phyloP scores from a whole-genome alignment of 2,329 filamentous ascomycete genomes.

The Colletotrichum siamense region DNA sequence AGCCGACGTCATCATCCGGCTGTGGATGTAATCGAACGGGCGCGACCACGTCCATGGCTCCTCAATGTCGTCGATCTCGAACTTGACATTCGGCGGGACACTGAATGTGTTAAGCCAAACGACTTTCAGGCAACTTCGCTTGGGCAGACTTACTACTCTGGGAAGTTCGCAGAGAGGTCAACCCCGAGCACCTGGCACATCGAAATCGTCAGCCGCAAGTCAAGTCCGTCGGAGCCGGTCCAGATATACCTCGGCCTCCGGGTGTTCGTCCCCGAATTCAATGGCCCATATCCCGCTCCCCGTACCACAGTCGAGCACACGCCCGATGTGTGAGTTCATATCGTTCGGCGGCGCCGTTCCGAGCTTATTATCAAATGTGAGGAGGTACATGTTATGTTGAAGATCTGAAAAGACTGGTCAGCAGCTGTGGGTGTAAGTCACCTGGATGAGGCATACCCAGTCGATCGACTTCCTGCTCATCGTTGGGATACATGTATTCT shows the following conservation, averaged over 20 bases:
- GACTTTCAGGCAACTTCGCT: not conserved
- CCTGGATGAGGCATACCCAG: not conserved
- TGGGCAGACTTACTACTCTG: conserved; percentile 29
- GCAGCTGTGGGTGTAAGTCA: not conserved
- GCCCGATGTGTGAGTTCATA: conserved; percentile 33
- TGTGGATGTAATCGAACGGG: conserved; percentile 61
- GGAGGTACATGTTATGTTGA: conserved; percentile 37
- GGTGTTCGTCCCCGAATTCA: conserved; percentile 43
- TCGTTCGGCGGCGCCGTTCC: conserved; percentile 27
- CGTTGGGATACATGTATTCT: conserved; percentile 1
- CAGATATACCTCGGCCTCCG: conserved; percentile 27
- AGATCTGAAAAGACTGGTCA: conserved; percentile 29
- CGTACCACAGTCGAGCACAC: conserved; percentile 50
- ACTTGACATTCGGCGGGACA: conserved; percentile 59
- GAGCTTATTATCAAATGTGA: conserved; percentile 36
- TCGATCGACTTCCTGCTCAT: not conserved
- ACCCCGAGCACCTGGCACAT: conserved; percentile 36
- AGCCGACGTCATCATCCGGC: conserved; percentile 53
- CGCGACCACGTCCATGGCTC: conserved; percentile 53
- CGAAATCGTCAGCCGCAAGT: not conserved
- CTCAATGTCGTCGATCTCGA: conserved; percentile 60
- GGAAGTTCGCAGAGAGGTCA: conserved; percentile 46
- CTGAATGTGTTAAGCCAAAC: conserved; percentile 24
- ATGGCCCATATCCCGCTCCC: conserved; percentile 51
- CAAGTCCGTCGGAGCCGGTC: not conserved